phyloP scores from a whole-genome alignment of 164 flowering plant species.

The Liquidambar formosana region DNA sequence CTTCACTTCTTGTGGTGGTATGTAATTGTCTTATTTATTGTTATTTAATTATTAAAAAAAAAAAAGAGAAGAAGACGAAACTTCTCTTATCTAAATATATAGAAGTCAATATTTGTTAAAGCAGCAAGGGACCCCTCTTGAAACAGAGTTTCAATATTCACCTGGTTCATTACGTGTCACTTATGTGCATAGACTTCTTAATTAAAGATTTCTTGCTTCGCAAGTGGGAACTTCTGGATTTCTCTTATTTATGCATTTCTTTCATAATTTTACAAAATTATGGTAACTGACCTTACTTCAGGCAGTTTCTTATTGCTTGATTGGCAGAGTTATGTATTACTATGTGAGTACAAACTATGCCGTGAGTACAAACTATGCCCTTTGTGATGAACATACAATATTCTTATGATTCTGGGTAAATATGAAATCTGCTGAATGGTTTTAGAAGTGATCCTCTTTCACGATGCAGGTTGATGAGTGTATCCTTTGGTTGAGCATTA shows the following conservation, averaged over 20 bases:
- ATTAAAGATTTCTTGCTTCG: too few relatives aligned
- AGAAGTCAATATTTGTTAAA: too few relatives aligned
- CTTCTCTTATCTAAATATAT: too few relatives aligned
- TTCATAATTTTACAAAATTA: neutral
- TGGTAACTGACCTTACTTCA: neutral
- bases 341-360: neutral
- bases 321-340: neutral
- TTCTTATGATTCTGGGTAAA: neutral
- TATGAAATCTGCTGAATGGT: neutral
- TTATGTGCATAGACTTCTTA: too few relatives aligned
- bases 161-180: too few relatives aligned
- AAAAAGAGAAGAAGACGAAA: too few relatives aligned
- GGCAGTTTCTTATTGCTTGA: neutral
- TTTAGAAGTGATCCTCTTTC: slow-evolving; percentile 7
- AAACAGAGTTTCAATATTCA: too few relatives aligned
- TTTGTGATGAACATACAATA: neutral
- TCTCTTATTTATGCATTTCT: neutral
- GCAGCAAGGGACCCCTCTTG: too few relatives aligned
- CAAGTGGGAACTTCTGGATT: too few relatives aligned
- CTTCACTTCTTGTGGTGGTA: too few relatives aligned
- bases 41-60: too few relatives aligned
- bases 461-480: slow-evolving; percentile 82
- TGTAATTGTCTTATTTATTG: too few relatives aligned
- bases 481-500: slow-evolving; percentile 88
- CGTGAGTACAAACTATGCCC: neutral